Base-by-base conservation (phyloP, 1,284 basidiomycete species). In the Cryptococcus neoformans region DNA sequence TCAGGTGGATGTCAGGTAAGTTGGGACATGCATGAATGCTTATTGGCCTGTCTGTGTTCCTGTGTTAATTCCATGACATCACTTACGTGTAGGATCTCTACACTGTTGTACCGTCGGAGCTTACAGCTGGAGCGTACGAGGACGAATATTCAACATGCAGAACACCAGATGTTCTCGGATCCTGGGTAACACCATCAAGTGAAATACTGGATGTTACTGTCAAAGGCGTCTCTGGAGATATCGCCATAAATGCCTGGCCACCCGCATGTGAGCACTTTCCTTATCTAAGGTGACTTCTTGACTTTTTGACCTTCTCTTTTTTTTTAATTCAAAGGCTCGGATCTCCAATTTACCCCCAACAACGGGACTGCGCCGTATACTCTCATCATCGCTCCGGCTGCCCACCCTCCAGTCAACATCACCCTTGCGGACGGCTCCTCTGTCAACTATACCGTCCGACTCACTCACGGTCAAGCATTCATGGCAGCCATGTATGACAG, bases 391-490 rank as follows among this genome's bases (percentile, higher is more conserved):
- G 66, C 68, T 11, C 68, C 68, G n/a, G 68, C 68, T 8, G 56
- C 56, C 34, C 66, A 68, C 44, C 68, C 68, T 14, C 68, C 68
- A 8, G 63, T 70, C 54, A 70, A 70, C 49, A 68, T 70, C 55
- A 67, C 64, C 4, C 62, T 63, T 7, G 36, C 59, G 3, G 36
- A 44, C 36, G 44, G 55, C 28, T 35, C 55, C 35, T 46, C 63
- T 6, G 62, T 70, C 57, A 70, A 68, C 50, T 70, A 70, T 45
- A 70, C 66, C 9, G 53, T 70, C 37, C 58, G 65, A 2, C 55
- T 70, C 7, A 65, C 68, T 6, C 68, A 70, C 55, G 68, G 68
- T 35, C 63, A 66, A 58, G 62, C 68, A 14, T 70, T 70, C 58
- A 64, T 68, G 57, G 56, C 61, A 34, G 60, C 49, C 6, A 53